These are phyloP conservation scores for Thozetella sp. DNA, from an alignment of 495 filamentous ascomycete species.

Conservation along the genomic window DNA sequence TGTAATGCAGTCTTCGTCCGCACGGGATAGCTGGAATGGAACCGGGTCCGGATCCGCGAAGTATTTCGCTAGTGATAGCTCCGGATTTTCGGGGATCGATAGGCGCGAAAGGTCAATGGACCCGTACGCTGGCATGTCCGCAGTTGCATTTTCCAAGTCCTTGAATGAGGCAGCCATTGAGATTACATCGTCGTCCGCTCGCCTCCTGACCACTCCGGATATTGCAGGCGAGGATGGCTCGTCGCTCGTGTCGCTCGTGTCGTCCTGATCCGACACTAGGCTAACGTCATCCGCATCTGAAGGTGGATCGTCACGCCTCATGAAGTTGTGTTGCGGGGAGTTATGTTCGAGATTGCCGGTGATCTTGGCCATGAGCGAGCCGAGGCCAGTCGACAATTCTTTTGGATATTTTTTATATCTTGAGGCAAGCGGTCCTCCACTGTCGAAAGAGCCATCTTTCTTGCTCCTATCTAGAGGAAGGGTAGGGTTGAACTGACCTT, in stretches of 20 bases:
- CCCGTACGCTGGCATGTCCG: slow-evolving; percentile 32
- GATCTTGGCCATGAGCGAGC: slow-evolving; percentile 30
- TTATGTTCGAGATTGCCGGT: slow-evolving; percentile 19
- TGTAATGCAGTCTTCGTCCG: slow-evolving; percentile 54
- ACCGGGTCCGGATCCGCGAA: slow-evolving; percentile 51
- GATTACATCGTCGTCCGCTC: slow-evolving; percentile 43
- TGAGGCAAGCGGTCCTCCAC: slow-evolving; percentile 34
- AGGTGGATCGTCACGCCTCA: slow-evolving; percentile 29
- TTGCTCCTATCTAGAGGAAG: slow-evolving; percentile 18
- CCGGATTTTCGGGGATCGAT: slow-evolving; percentile 36
- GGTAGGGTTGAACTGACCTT: slow-evolving; percentile 46
- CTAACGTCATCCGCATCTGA: slow-evolving; percentile 49
- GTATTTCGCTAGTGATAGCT: slow-evolving; percentile 46
- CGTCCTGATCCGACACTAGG: slow-evolving; percentile 49
- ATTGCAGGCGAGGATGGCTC: slow-evolving; percentile 45
- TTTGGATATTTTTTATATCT: slow-evolving; percentile 35
- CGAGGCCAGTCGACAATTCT: slow-evolving; percentile 33
- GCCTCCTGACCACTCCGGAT: slow-evolving; percentile 33
- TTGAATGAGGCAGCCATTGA: slow-evolving; percentile 50
- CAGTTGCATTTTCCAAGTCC: slow-evolving; percentile 39
- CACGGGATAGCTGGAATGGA: slow-evolving; percentile 34
- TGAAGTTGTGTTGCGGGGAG: slow-evolving; percentile 22
- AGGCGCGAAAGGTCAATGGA: slow-evolving; percentile 38
- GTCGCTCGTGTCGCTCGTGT: slow-evolving; percentile 43
- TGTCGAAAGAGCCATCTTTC: slow-evolving; percentile 11